Evolutionary conservation across 2,329 filamentous ascomycete genomes (phyloP).

Genomic region (Cephalotrichum gorgonifer): DNA sequence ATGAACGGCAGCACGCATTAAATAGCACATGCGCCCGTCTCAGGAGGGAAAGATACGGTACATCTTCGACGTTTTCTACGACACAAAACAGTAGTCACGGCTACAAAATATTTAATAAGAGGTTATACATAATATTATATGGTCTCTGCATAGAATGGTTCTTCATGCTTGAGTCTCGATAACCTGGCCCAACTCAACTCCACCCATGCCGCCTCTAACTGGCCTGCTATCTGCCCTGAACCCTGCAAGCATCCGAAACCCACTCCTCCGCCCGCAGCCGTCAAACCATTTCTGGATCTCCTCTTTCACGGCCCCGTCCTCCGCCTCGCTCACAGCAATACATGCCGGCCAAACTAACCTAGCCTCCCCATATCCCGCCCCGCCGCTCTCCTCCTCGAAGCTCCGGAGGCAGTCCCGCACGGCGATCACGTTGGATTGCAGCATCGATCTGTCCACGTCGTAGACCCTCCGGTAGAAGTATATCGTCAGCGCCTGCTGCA

Average conservation of each 20-base stretch:
- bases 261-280: constrained; percentile 15
- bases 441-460: constrained; percentile 20
- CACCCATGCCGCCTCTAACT: no score
- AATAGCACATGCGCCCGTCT: no score
- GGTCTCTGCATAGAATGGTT: no score
- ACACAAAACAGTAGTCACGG: no score
- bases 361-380: constrained; percentile 16
- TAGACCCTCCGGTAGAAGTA: constrained; percentile 28
- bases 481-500: constrained; percentile 23
- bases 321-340: constrained; percentile 25
- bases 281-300: constrained; percentile 23
- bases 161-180: no score
- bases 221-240: no score
- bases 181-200: no score
- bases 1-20: no score
- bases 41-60: no score
- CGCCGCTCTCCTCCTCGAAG: constrained; percentile 14
- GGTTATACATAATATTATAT: no score
- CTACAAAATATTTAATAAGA: no score
- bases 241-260: constrained; percentile 18
- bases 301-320: constrained; percentile 16
- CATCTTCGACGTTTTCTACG: no score
- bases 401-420: constrained; percentile 20
- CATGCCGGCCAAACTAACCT: constrained; percentile 26
- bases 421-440: constrained; percentile 20